Evolutionary conservation across 2,329 filamentous ascomycete genomes (phyloP), one percentile per base, ranked within the genome.

Genomic region (Didymella sp.): DNA sequence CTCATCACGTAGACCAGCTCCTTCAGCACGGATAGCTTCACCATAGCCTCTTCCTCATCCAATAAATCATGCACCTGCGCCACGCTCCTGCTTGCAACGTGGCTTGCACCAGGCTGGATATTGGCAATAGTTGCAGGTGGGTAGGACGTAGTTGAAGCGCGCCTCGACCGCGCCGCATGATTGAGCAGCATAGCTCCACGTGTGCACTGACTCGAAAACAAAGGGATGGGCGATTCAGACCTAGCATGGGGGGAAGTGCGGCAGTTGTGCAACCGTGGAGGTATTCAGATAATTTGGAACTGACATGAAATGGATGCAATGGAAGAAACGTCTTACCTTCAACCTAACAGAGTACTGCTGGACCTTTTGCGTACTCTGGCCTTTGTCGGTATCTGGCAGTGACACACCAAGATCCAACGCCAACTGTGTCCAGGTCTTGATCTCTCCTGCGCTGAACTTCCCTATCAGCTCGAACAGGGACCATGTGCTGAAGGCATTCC

Each of bases 281-380:
- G 15, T 12, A 8, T 15, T 7, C 13, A 13, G 40, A 51, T 30
- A 9, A 19, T 24, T 5, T 30, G n/a, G 17, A 27, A 13, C 33
- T 17, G 19, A 15, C 13, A 25, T 21, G 22, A 6, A 46, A 45
- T 24, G 9, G 17, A 28, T 6, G 11, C 25, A 24, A 50, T 22
- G 35, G 5, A 41, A 41, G 52, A 46, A 45, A 25, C 24, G 48
- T 31, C 71, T 70, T 77, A 93, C 91, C 86, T 97, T 97, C 55
- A 97, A 79, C 56, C 93, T 85, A 43, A 97, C 93, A 40, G 91
- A 92, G 80, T 96, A 97, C 74, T 97, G 93, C 74, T 96, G 92
- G 56, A 97, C 89, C 75, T 96, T 96, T 73, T 97, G 94, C 1
- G 90, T 88, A 73, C 92, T 96, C 78, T 96, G 90, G 24, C 91